Evolutionary conservation across 192 early-diverging fungal species (phyloP).

Genomic region (Funneliformis mosseae): DNA sequence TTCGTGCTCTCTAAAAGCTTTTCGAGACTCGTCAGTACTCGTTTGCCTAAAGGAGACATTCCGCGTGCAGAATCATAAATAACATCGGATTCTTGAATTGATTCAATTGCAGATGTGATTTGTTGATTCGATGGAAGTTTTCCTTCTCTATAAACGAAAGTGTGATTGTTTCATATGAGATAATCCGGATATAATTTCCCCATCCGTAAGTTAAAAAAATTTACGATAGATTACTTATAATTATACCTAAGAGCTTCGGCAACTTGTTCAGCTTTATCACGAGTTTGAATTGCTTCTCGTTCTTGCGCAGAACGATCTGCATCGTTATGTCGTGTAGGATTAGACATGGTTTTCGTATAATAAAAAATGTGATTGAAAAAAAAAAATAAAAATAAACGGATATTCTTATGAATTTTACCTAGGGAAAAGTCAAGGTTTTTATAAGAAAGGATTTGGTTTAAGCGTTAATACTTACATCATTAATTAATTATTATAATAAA

Average conservation of each 20-base stretch:
- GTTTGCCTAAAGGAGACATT: slow-evolving; percentile 51
- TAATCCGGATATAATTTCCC: not conserved
- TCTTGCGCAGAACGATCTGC: not conserved
- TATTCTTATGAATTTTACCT: no score
- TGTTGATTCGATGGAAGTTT: slow-evolving; percentile 50
- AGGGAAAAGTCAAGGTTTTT: no score
- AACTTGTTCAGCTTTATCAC: not conserved
- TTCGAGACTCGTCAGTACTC: slow-evolving; percentile 47
- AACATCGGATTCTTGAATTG: slow-evolving; percentile 39
- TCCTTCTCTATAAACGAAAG: slow-evolving; percentile 35
- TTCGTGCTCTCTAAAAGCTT: slow-evolving; percentile 42
- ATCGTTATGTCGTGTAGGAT: slow-evolving; percentile 15
- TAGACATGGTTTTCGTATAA: not conserved
- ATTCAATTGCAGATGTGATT: slow-evolving; percentile 39
- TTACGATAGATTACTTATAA: not conserved
- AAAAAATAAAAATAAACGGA: no score
- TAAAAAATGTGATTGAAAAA: no score
- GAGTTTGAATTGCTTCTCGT: not conserved
- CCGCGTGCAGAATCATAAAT: slow-evolving; percentile 36
- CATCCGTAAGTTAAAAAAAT: not conserved
- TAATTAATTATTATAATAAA: no score
- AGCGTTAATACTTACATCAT: no score
- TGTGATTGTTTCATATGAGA: not conserved
- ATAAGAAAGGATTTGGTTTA: no score
- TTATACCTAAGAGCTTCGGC: not conserved